Base-by-base conservation (phyloP, 305 asterid species). In the Fraxinus floribunda region DNA sequence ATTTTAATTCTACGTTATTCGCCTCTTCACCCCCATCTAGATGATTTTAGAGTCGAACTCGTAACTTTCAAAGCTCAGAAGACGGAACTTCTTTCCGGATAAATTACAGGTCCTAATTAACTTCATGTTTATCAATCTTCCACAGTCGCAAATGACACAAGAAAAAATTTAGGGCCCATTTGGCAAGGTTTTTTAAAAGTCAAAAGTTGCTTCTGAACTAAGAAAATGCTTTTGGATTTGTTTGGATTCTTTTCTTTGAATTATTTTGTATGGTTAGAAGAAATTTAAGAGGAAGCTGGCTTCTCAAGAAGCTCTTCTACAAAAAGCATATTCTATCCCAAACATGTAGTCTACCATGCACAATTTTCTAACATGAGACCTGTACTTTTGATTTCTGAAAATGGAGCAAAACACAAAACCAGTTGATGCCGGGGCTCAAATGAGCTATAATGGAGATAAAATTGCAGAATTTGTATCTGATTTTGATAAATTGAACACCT, bases 21-120 rank as follows among this genome's bases (percentile, higher is more conserved):
- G 6, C 38, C 7, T 34, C 4, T 34, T 34, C 36, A 34, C 5
- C 36, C 36, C 36, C 36, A 3, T 34, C 36, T 34, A 34, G 5
- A 3, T 34, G 5, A 34, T 35, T 35, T 35, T 35, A 35, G 8
- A 1, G 39, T 35, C 8, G 39, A 35, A 35, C 39, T 5, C 39
- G 39, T 35, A 35, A 35, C 39, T 35, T 35, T 5, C 39, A 35
- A 5, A 86, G 86, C 83, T 87, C 91, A 29, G 98, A 90, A 26
- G 90, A 90, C 71, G 87, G 84, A 78, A 85, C 76, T 70, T 86
- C 89, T 41, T 89, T 80, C 82, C 90, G 87, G 91, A 98, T 96
- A 86, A 44, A 44, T 44, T 44, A 44, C 16, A 10, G 80, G 8
- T 57, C 66, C 79, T 9, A 34, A 57, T 78, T 32, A 60, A 55